These are phyloP conservation scores for Cladophialophora psammophila DNA, from an alignment of 2,329 filamentous ascomycete species.

Conservation along the genomic window DNA sequence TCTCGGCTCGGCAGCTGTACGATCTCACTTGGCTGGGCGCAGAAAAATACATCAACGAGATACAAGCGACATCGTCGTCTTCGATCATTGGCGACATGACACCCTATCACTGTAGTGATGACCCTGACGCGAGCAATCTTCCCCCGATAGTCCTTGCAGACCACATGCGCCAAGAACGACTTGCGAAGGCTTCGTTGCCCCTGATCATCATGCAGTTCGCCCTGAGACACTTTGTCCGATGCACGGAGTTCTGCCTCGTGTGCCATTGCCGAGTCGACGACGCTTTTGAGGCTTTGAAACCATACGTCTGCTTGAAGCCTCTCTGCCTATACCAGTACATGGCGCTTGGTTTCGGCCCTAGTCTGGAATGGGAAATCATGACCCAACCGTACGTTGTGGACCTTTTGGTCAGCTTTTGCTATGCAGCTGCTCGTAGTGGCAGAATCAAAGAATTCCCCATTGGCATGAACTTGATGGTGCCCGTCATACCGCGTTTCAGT, in stretches of 20 bases:
- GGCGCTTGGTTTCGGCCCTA: slow-evolving; percentile 82
- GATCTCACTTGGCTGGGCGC: slow-evolving; percentile 72
- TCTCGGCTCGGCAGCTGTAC: slow-evolving; percentile 64
- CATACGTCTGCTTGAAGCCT: slow-evolving; percentile 75
- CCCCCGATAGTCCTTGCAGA: slow-evolving; percentile 59
- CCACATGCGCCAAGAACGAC: slow-evolving; percentile 52
- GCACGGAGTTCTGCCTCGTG: slow-evolving; percentile 85
- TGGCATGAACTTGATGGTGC: slow-evolving; percentile 64
- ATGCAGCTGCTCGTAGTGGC: slow-evolving; percentile 58
- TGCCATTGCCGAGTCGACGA: slow-evolving; percentile 74
- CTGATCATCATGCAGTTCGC: slow-evolving; percentile 75
- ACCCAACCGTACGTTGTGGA: slow-evolving; percentile 84
- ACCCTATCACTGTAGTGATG: slow-evolving; percentile 31
- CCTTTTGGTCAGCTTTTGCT: slow-evolving; percentile 82
- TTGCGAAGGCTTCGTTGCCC: slow-evolving; percentile 60
- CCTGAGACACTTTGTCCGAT: slow-evolving; percentile 77
- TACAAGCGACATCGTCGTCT: slow-evolving; percentile 45
- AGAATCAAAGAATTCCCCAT: slow-evolving; percentile 62
- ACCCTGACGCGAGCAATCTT: slow-evolving; percentile 40
- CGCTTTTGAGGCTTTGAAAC: slow-evolving; percentile 63
- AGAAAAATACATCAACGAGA: slow-evolving; percentile 63
- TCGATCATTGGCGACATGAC: slow-evolving; percentile 11
- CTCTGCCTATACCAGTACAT: slow-evolving; percentile 91
- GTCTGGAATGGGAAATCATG: slow-evolving; percentile 82
- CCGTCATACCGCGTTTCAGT: slow-evolving; percentile 41